Base-by-base conservation (phyloP, 1,284 basidiomycete genomes). In the Microbotryum scabiosae region DNA sequence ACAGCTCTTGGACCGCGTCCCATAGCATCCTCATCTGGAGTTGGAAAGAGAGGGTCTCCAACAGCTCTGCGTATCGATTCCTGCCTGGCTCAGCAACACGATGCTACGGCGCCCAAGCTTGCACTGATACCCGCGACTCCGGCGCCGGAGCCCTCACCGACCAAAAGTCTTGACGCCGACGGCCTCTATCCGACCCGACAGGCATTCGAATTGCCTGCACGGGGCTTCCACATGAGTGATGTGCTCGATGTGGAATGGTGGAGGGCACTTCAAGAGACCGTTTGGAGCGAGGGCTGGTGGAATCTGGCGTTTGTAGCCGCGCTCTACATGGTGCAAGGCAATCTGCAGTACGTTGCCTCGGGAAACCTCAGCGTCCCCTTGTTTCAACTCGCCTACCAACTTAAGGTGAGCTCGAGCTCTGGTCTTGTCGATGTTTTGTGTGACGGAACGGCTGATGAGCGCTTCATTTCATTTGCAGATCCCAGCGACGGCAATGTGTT, bases 341-440 rank as follows among this genome's bases (percentile, higher is more conserved):
- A 73, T 25, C 62, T 72, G 10, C 67, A 68, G 67, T 73, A 73
- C 48, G 59, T 74, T 32, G 75, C 75, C 20, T 70, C 71, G 12
- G 69, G 70, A 16, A 74, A 75, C 60, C 63, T 76, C 30, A 71
- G 70, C 26, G 73, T 76, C 1, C 72, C 74, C 3, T 56, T 74
- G 32, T 76, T 76, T 57, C 73, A 75, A 59, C 72, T 75, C 36
- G 72, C 74, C 2, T 76, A 75, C 60, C 75, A 76, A 63, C 69
- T 76, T 52, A 76, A 76, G 69, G 72, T 73, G 36, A 44, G 62
- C 50, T 16, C 8, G 5, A n/a, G 12, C 10, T 20, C n/a, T n/a
- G 30, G 25, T 30, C 2, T 14, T 28, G 23, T n/a, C 21, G 26
- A 4, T 36, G 1, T 21, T n/a, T 45, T 21, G 8, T 6, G 18